Evolutionary conservation across 73 alveolate species (phyloP).

Genomic region (Paramecium tetraurelia): DNA sequence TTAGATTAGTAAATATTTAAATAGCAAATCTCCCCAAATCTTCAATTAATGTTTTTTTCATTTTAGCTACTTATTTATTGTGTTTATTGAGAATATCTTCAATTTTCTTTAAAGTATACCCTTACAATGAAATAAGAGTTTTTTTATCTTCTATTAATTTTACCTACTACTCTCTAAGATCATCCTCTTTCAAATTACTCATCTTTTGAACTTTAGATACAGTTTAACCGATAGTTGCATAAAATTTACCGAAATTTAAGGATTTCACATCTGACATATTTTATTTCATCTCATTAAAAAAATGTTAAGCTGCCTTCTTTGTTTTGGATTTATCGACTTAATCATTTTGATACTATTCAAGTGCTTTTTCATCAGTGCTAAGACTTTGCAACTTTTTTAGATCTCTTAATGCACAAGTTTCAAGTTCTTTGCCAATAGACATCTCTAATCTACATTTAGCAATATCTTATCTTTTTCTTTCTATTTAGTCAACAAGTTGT

Average conservation of each 20-base stretch:
- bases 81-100: conserved; percentile 3
- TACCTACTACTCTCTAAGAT: background rate
- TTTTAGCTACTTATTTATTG: background rate
- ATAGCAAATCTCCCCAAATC: conserved; percentile 24
- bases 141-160: background rate
- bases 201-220: background rate
- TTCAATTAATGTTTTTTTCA: conserved; percentile 18
- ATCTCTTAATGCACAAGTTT: conserved; percentile 7
- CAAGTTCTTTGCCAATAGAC: background rate
- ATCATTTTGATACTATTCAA: conserved; percentile 30
- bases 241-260: conserved; percentile 11
- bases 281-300: conserved; percentile 4
- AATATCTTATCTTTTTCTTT: conserved; percentile 21
- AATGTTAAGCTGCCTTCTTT: conserved; percentile 15
- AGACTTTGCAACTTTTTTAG: background rate
- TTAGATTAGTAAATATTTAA: background rate
- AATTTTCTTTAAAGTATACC: conserved; percentile 16
- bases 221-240: background rate
- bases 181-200: conserved; percentile 21
- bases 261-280: background rate
- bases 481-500: background rate
- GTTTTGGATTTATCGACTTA: background rate
- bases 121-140: background rate
- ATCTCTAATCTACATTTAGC: conserved; percentile 30
- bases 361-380: background rate